Percentiles rank a stretch among this genome's conserved stretches.
Evolutionary conservation across 2,329 filamentous ascomycete species (phyloP).

Genomic region (Beauveria varroae): DNA sequence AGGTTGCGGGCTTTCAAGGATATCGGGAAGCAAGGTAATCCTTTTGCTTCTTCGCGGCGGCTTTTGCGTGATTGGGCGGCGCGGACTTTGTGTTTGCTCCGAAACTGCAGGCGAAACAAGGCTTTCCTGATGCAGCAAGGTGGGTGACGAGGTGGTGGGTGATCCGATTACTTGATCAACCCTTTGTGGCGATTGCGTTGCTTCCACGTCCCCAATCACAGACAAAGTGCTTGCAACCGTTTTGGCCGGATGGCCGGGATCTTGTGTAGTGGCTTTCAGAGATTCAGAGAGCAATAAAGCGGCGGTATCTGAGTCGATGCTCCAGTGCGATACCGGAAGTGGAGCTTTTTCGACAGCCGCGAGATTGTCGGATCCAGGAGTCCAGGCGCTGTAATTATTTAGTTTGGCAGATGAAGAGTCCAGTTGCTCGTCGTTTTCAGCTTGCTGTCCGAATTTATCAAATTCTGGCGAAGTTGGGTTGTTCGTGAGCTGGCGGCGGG

Average conservation of each 20-base stretch:
- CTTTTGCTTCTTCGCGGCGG: constrained; percentile 49
- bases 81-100: constrained; percentile 15
- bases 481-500: constrained; percentile 13
- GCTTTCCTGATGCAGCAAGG: background rate
- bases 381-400: constrained; percentile 22
- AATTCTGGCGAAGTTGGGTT: constrained; percentile 48
- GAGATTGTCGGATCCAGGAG: constrained; percentile 6
- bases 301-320: constrained; percentile 9
- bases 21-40: constrained; percentile 54
- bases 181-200: background rate
- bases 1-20: constrained; percentile 53
- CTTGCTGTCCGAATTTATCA: constrained; percentile 35
- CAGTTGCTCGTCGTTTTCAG: constrained; percentile 19
- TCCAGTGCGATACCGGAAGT: constrained; percentile 11
- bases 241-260: background rate
- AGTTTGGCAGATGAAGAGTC: constrained; percentile 18
- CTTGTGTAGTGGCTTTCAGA: constrained; percentile 11
- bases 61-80: constrained; percentile 41
- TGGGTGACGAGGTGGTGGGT: background rate
- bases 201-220: background rate
- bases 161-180: background rate
- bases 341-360: constrained; percentile 2
- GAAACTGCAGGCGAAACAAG: background rate
- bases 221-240: background rate
- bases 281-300: constrained; percentile 9